A percentile compares a stretch with the other conserved stretches of the same genome.
These are phyloP conservation scores for Populus hybrid DNA, from an alignment of 441 rosid species.

Conservation along the genomic window DNA sequence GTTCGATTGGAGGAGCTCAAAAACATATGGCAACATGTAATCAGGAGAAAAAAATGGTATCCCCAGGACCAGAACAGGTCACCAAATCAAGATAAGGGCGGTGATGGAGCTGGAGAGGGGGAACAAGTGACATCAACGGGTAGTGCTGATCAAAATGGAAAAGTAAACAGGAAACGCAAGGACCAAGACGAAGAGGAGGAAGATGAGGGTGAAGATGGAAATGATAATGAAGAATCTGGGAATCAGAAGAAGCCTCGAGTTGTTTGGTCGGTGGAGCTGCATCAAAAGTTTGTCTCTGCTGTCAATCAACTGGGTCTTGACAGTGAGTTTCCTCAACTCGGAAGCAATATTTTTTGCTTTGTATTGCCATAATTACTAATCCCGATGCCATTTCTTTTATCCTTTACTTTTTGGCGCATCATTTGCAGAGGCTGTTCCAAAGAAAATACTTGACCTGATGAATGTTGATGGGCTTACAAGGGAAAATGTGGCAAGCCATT, in stretches of 20 bases:
- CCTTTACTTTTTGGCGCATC: neutral
- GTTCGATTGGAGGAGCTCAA: constrained; percentile 78
- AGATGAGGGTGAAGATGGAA: constrained; percentile 56
- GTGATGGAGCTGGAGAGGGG: constrained; percentile 34
- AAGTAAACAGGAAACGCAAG: constrained; percentile 55
- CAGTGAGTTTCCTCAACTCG: constrained; percentile 49
- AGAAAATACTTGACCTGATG: constrained; percentile 92
- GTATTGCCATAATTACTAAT: neutral
- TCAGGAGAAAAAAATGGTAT: constrained; percentile 50
- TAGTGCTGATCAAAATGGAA: constrained; percentile 39
- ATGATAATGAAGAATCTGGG: constrained; percentile 64
- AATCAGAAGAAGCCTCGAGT: constrained; percentile 84
- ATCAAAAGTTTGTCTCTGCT: constrained; percentile 77
- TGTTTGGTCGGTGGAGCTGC: constrained; percentile 88
- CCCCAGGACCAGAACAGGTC: constrained; percentile 38
- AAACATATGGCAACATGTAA: constrained; percentile 29
- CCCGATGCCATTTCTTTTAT: neutral
- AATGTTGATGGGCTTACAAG: constrained; percentile 87
- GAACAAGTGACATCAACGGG: constrained; percentile 25
- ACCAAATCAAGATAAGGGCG: constrained; percentile 34
- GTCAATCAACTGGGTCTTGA: constrained; percentile 85
- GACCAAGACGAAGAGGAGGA: constrained; percentile 66
- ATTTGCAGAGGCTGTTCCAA: constrained; percentile 87
- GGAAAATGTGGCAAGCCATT: constrained; percentile 98
- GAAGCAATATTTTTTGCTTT: constrained; percentile 13